phyloP scores from a whole-genome alignment of 148 eudicot species.

The Vaccinium macrocarpon region DNA sequence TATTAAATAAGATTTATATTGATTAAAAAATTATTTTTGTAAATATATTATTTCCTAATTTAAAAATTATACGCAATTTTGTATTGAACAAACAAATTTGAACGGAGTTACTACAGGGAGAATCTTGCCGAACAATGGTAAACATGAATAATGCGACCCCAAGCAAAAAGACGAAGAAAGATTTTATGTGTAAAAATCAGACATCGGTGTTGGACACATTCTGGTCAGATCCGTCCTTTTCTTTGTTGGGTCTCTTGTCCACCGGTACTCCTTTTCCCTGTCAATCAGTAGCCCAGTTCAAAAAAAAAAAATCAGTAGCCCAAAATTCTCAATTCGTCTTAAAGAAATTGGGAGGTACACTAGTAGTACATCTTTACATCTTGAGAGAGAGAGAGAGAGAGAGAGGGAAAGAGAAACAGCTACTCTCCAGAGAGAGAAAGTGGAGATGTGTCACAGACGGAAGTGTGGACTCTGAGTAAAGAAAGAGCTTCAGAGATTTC shows the following conservation, averaged over 20 bases:
- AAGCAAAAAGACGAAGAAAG: too few species aligned
- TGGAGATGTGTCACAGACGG: not conserved
- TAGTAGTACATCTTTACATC: not conserved
- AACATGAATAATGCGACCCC: too few species aligned
- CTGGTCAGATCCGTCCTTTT: not conserved
- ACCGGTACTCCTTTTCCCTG: not conserved
- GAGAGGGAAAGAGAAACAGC: not conserved
- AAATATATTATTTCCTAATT: too few species aligned
- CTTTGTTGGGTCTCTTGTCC: constrained; percentile 8
- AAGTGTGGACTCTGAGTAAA: not conserved
- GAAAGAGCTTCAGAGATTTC: not conserved
- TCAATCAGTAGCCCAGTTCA: constrained; percentile 10
- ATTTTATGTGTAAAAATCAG: too few species aligned
- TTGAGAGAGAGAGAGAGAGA: not conserved
- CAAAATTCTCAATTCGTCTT: not conserved
- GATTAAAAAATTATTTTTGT: too few species aligned
- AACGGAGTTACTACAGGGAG: too few species aligned
- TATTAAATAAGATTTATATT: too few species aligned
- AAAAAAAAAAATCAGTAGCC: constrained; percentile 2
- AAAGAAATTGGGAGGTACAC: not conserved
- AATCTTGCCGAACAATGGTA: too few species aligned
- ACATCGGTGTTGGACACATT: not conserved
- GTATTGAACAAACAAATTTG: too few species aligned
- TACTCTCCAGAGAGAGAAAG: not conserved
- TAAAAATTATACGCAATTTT: too few species aligned